These are phyloP conservation scores for Trichoderma erinaceum DNA, from an alignment of 495 filamentous ascomycete genomes.

Conservation along the genomic window DNA sequence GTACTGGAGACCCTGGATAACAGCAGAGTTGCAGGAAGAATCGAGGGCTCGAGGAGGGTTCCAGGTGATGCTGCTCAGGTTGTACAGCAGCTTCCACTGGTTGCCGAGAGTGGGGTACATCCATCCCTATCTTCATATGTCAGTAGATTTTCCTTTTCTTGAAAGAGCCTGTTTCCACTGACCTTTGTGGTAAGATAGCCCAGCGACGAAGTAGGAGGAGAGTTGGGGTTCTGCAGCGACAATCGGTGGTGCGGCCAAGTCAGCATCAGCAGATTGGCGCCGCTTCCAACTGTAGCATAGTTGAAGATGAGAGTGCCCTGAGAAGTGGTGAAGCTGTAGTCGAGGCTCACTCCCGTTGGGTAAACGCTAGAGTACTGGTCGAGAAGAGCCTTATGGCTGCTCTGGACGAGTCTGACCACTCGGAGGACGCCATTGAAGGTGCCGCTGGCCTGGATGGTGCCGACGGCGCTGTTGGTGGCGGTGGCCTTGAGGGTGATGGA, in stretches of 20 bases:
- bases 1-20: constrained; percentile 17
- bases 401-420: constrained; percentile 11
- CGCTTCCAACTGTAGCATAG: constrained; percentile 18
- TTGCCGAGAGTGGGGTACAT: constrained; percentile 19
- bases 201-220: constrained; percentile 3
- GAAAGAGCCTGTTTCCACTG: background rate
- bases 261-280: constrained; percentile 15
- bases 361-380: constrained; percentile 17
- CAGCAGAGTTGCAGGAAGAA: constrained; percentile 14
- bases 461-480: background rate
- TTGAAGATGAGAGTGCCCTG: constrained; percentile 28
- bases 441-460: constrained; percentile 14
- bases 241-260: constrained; percentile 18
- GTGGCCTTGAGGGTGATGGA: constrained; percentile 17
- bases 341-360: constrained; percentile 18
- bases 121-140: constrained; percentile 13
- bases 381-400: constrained; percentile 16
- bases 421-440: constrained; percentile 18
- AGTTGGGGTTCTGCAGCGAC: constrained; percentile 16
- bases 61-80: constrained; percentile 17
- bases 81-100: constrained; percentile 17
- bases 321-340: constrained; percentile 31
- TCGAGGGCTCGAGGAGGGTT: constrained; percentile 18
- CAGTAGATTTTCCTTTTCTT: background rate
- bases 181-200: constrained; percentile 19